phyloP scores from a whole-genome alignment of 805 yeast genomes.

The Candida awuae region DNA sequence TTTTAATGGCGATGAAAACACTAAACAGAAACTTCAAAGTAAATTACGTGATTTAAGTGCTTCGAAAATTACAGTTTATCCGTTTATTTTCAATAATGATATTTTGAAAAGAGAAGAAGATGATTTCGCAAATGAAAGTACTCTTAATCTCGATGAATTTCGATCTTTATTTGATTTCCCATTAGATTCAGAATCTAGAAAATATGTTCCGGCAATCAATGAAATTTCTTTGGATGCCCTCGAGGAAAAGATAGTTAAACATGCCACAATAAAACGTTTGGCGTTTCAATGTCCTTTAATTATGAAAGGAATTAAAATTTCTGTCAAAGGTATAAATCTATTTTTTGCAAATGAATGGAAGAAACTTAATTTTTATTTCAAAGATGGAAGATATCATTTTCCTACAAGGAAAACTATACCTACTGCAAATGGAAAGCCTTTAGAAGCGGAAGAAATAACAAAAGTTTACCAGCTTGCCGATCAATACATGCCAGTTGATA shows the following conservation, averaged over 20 bases:
- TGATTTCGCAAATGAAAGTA: conserved; percentile 7
- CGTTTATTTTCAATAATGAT: conserved; percentile 47
- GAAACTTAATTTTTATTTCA: conserved; percentile 39
- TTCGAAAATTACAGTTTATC: conserved; percentile 45
- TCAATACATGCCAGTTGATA: conserved; percentile 27
- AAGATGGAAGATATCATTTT: conserved; percentile 41
- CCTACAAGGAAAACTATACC: conserved; percentile 41
- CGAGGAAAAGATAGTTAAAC: conserved; percentile 40
- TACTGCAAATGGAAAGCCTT: conserved; percentile 38
- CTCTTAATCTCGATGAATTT: conserved; percentile 3
- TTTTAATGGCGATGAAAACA: conserved; percentile 32
- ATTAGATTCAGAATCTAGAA: background rate
- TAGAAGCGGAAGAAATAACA: conserved; percentile 22
- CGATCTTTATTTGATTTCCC: conserved; percentile 9
- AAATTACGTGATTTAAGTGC: conserved; percentile 55
- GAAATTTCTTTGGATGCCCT: conserved; percentile 38
- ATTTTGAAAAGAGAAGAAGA: conserved; percentile 41
- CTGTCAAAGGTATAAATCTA: conserved; percentile 66
- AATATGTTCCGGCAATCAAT: conserved; percentile 29
- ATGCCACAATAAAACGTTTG: conserved; percentile 55
- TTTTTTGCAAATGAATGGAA: conserved; percentile 26
- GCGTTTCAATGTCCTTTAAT: conserved; percentile 55
- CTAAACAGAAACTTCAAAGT: conserved; percentile 43
- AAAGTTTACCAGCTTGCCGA: conserved; percentile 42
- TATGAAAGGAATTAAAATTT: conserved; percentile 46